Evolutionary conservation across 1,139 yeast species (phyloP).

Genomic region (Candida tetrigidarum): DNA sequence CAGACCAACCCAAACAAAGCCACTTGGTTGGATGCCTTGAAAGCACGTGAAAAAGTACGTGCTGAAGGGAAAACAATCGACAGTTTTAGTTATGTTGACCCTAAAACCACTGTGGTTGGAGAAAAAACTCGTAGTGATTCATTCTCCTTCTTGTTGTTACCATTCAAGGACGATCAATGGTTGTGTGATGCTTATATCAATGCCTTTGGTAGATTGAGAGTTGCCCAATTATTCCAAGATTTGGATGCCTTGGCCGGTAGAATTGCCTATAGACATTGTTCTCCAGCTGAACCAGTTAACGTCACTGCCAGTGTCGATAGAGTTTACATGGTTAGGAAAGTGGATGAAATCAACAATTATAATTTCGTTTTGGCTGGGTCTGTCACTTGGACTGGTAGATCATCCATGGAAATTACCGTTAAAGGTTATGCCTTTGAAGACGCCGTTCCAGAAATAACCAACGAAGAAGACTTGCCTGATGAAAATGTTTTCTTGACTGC

Average conservation of each 20-base stretch:
- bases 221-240: conserved; percentile 92
- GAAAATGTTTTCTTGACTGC: conserved; percentile 73
- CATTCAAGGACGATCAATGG: conserved; percentile 84
- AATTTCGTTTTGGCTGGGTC: conserved; percentile 85
- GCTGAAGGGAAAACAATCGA: conserved; percentile 73
- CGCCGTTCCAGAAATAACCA: conserved; percentile 37
- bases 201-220: conserved; percentile 85
- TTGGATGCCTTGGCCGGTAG: conserved; percentile 89
- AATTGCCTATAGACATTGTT: conserved; percentile 83
- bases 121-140: conserved; percentile 79
- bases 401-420: conserved; percentile 94
- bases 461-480: conserved; percentile 37
- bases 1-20: conserved; percentile 54
- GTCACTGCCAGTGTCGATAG: conserved; percentile 96
- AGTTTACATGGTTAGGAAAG: conserved; percentile 82
- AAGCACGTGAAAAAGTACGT: conserved; percentile 71
- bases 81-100: conserved; percentile 71
- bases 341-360: conserved; percentile 75
- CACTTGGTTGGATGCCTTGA: conserved; percentile 84
- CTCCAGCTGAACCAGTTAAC: conserved; percentile 90
- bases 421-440: conserved; percentile 79
- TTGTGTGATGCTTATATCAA: conserved; percentile 86
- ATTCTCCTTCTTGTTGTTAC: conserved; percentile 71
- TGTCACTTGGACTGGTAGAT: conserved; percentile 92
- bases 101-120: conserved; percentile 70